These are phyloP conservation scores for Stipa capillata DNA, from an alignment of 176 grass and related monocot species.

Conservation along the genomic window DNA sequence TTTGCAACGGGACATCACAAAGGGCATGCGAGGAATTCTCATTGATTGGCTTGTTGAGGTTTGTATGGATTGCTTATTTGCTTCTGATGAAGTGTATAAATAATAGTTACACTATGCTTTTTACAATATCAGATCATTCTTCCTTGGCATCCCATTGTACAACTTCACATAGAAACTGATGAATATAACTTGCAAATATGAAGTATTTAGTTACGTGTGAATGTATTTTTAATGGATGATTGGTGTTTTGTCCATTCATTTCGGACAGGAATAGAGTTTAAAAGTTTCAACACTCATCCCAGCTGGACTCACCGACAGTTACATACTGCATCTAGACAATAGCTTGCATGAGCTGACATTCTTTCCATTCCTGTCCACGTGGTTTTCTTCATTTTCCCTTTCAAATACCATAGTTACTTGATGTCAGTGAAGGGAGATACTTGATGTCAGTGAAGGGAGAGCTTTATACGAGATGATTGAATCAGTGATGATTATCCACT, in stretches of 20 bases:
- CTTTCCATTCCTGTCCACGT: background rate
- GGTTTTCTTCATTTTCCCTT: background rate
- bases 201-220: background rate
- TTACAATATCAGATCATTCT: background rate
- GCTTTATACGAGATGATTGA: slow-evolving; percentile 13
- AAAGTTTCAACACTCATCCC: background rate
- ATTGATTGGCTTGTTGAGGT: slow-evolving; percentile 83
- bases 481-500: background rate
- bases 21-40: slow-evolving; percentile 48
- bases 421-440: background rate
- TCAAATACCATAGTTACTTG: background rate
- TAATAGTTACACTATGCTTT: background rate
- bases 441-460: background rate
- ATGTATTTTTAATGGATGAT: too few relatives aligned
- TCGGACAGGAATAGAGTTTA: background rate
- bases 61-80: slow-evolving; percentile 8
- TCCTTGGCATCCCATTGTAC: background rate
- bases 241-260: slow-evolving; percentile 1
- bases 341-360: too few relatives aligned
- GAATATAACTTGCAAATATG: background rate
- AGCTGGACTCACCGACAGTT: background rate
- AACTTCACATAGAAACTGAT: background rate
- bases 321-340: background rate
- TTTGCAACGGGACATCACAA: slow-evolving; percentile 38
- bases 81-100: background rate